Base-by-base conservation (phyloP, 139 green algal genomes). In the Chlamydomonas sp. region DNA sequence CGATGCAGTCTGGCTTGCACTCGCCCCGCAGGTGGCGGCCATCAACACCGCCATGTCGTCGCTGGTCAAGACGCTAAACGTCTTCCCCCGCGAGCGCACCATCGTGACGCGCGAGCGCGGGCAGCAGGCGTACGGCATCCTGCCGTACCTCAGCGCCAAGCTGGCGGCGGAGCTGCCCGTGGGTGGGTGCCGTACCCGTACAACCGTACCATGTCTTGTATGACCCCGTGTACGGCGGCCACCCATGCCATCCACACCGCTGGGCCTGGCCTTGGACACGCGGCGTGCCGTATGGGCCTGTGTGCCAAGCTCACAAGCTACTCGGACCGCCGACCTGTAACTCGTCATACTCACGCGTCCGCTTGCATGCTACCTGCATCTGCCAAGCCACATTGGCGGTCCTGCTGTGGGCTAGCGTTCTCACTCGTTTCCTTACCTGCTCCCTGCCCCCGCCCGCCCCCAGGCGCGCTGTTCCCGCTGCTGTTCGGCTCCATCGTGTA, bases 51-150 rank as follows among this genome's bases (percentile, higher is more conserved):
- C 96, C 64, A 98, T 98, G 97, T 92, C 88, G 9, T 92, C 90
- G 4, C 90, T 99, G 57, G 91, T 97, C 71, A 99, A 99, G 92
- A 98, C 96, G 7, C 91, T 98, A 77, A 97, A 94, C 63, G 91
- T 97, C 15, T 99, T 99, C 88, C 94, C 96, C 7, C 87, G 88
- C 7, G 96, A 99, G 94, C 90, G 95, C 63, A 88, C 90, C 60
- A 95, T 99, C 66, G 95, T 99, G n/a, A 78, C 89, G 14, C 88
- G 96, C 9, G 96, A 99, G 94, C 92, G 96, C 18, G 90, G 92
- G 77, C 96, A 84, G 63, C 58, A 80, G 3, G 64, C 72, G 66
- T 90, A 92, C 85, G 63, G 63, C 58, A 88, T 83, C 12, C 58
- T 90, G 20, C 90, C 91, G 20, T 94, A 93, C 87, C 93, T 98